A percentile compares a stretch with the other conserved stretches of the same genome.
These are phyloP conservation scores for Starmera pachycereana DNA, from an alignment of 805 yeast species.

Conservation along the genomic window DNA sequence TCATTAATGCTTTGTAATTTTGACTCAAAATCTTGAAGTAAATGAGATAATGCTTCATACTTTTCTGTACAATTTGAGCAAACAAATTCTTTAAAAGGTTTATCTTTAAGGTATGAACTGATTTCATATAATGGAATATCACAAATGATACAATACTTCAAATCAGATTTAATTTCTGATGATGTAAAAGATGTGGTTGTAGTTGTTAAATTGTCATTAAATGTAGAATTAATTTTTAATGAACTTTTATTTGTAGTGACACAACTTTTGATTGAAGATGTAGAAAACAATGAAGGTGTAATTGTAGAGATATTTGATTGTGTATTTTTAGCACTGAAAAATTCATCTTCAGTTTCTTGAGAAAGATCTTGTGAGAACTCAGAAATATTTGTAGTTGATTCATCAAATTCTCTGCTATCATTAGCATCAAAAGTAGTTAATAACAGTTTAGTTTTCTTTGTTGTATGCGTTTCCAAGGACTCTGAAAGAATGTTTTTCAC, in stretches of 20 bases:
- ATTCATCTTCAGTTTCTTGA: neutral
- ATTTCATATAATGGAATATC: constrained; percentile 60
- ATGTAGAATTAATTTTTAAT: no score
- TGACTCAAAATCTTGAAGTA: constrained; percentile 29
- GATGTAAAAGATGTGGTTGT: no score
- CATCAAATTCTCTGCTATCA: neutral
- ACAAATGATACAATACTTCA: constrained; percentile 51
- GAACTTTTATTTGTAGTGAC: neutral
- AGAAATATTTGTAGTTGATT: neutral
- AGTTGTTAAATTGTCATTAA: no score
- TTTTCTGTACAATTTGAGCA: constrained; percentile 51
- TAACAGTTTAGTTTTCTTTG: neutral
- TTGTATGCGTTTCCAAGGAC: neutral
- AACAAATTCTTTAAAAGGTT: constrained; percentile 37
- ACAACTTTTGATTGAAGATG: neutral
- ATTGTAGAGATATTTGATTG: constrained; percentile 1
- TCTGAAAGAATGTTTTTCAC: constrained; percentile 8
- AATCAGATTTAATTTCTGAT: constrained; percentile 4
- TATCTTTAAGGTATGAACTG: constrained; percentile 26
- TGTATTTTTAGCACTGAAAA: constrained; percentile 4
- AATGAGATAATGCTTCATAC: constrained; percentile 39
- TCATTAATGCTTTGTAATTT: constrained; percentile 3
- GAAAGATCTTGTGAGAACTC: neutral
- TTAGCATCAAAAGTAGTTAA: neutral
- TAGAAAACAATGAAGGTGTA: constrained; percentile 1